Conservation (phyloP, 257 asterid genomes). For the Fraxinus excelsior region DNA sequence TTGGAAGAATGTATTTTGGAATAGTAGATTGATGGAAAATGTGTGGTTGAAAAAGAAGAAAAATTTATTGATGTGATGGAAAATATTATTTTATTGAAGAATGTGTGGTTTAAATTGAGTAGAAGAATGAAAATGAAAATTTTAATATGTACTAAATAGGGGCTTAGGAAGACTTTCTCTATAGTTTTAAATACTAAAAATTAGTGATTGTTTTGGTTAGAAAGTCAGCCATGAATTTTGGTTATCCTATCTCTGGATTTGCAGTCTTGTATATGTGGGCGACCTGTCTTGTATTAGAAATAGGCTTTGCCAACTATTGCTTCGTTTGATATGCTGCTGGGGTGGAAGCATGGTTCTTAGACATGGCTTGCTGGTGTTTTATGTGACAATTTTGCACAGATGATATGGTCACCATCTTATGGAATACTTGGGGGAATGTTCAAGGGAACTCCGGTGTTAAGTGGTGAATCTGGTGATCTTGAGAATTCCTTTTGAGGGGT, state of each 20-base stretch:
- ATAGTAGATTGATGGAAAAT: too few relatives aligned
- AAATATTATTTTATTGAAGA: too few relatives aligned
- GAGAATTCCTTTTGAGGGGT: background rate
- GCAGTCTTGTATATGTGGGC: background rate
- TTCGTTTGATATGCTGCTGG: too few relatives aligned
- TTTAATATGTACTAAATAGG: too few relatives aligned
- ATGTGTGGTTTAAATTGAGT: too few relatives aligned
- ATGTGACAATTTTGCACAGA: background rate
- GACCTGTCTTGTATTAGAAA: too few relatives aligned
- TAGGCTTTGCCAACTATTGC: background rate
- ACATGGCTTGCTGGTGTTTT: conserved; percentile 5
- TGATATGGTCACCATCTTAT: background rate
- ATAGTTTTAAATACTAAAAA: background rate
- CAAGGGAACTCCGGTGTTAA: background rate
- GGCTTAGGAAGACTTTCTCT: too few relatives aligned
- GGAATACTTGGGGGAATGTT: background rate
- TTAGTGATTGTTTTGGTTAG: background rate
- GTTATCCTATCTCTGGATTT: background rate
- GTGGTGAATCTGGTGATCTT: background rate
- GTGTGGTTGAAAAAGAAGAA: too few relatives aligned
- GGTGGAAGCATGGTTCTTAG: too few relatives aligned
- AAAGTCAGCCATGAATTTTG: background rate
- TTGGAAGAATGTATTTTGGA: too few relatives aligned
- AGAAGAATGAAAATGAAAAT: too few relatives aligned
- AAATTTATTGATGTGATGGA: too few relatives aligned